Conservation (phyloP, 169 alveolate species). For the Eimeria maxima region DNA sequence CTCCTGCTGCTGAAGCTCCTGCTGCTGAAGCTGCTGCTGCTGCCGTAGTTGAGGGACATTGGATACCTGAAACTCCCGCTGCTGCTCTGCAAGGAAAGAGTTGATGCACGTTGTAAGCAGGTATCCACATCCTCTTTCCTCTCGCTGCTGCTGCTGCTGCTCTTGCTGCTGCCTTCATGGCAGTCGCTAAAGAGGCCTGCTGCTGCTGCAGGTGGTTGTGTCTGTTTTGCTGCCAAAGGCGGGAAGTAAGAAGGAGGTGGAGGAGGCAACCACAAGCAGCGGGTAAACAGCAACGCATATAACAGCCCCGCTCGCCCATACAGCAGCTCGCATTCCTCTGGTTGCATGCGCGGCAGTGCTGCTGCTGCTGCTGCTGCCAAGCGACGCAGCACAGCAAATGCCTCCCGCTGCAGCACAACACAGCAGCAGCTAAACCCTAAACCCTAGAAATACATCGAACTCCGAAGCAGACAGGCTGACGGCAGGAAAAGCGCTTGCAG, state of each 20-base stretch:
- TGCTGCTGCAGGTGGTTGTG: background rate
- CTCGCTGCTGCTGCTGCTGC: background rate
- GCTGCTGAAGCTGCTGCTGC: too few species aligned
- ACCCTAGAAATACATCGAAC: too few species aligned
- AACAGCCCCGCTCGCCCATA: conserved; percentile 94
- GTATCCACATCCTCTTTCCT: background rate
- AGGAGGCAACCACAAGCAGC: conserved; percentile 81
- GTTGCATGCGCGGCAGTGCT: background rate
- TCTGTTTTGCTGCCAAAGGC: background rate
- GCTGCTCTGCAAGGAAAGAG: background rate
- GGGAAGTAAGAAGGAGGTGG: conserved; percentile 55
- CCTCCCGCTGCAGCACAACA: background rate
- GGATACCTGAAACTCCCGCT: background rate
- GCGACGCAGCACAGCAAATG: conserved; percentile 26
- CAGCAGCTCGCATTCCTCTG: conserved; percentile 88
- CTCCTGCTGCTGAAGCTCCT: too few species aligned
- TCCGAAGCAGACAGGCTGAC: too few species aligned
- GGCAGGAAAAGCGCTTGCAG: too few species aligned
- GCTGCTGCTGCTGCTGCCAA: conserved; percentile 55
- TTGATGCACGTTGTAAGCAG: background rate
- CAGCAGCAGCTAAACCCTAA: too few species aligned
- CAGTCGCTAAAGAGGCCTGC: conserved; percentile 27
- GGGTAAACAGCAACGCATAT: conserved; percentile 88
- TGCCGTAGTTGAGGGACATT: background rate
- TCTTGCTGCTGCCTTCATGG: background rate